Base-by-base conservation (phyloP, 352 stramenopile species). In the Pseudoperonospora humuli region DNA sequence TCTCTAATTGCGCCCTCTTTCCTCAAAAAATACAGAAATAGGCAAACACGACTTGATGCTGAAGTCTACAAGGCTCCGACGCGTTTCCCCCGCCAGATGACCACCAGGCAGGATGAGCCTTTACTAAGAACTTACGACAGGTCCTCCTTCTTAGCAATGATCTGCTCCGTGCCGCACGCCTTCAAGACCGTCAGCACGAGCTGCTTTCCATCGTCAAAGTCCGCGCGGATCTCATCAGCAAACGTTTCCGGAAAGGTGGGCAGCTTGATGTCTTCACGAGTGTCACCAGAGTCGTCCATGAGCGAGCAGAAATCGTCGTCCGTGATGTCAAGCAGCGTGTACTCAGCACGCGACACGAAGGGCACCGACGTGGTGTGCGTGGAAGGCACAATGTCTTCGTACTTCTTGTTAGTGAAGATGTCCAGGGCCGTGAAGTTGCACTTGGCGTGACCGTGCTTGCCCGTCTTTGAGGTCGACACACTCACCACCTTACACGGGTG, bases 371-470 rank as follows among this genome's bases (percentile, higher is more conserved):
- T 98, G 67, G 86, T 97, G 84, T 99, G 96, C 49, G 96, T 97
- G 58, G 96, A 98, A 43, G 96, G 96, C 61, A 98, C 94, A 75
- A 99, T 98, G 84, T 98, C 96, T 71, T 99, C 96, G 54, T 96
- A 89, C 91, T 99, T 99, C 85, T 99, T 99, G 71, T 97, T 97
- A 44, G 94, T 99, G 88, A 99, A 99, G 74, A 99, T 99, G 80
- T 99, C 96, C 25, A 96, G 81, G 50, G 96, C 96, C 56, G 86
- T 96, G 67, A 99, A 99, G 88, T 99, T 99, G 64, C 94, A 98
- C 87, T 99, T 99, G 61, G 96, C 96, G 88, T 99, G 96, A 52
- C 96, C 96, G 87, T 99, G 96, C 94, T 99, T 99, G 79, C 96
- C 96, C 50, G 96, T 99, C 95, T 99, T 99, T 51, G 96, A 99